Evolutionary conservation across 257 asterid genomes (phyloP).

Genomic region (Jacaranda copaia): DNA sequence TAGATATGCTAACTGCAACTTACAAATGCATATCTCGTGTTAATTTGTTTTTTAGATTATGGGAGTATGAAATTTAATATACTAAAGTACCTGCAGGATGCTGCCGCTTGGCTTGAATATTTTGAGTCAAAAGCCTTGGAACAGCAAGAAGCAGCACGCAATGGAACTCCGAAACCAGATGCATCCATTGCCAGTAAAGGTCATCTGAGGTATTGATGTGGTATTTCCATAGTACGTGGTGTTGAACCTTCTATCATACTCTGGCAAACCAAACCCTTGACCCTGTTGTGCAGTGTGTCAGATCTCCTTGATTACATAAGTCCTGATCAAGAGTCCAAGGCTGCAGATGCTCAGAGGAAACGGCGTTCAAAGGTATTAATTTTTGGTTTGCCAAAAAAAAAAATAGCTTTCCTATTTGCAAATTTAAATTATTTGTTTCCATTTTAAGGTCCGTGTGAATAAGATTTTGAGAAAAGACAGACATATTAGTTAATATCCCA

Average conservation of each 20-base stretch:
- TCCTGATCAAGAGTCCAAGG: slow-evolving; percentile 85
- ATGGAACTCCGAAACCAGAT: slow-evolving; percentile 96
- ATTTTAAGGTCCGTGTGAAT: neutral
- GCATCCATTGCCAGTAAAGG: slow-evolving; percentile 99
- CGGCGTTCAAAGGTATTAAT: slow-evolving; percentile 82
- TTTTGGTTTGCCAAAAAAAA: neutral
- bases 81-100: slow-evolving; percentile 70
- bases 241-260: slow-evolving; percentile 38
- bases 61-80: slow-evolving; percentile 21
- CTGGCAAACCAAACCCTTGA: slow-evolving; percentile 43
- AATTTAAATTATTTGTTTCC: neutral
- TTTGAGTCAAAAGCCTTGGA: slow-evolving; percentile 97
- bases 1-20: slow-evolving; percentile 11
- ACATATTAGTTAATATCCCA: neutral
- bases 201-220: slow-evolving; percentile 86
- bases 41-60: slow-evolving; percentile 3
- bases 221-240: slow-evolving; percentile 52
- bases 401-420: neutral
- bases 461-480: neutral
- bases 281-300: slow-evolving; percentile 79
- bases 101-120: slow-evolving; percentile 99
- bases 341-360: slow-evolving; percentile 71
- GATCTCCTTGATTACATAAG: slow-evolving; percentile 97
- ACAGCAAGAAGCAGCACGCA: slow-evolving; percentile 98
- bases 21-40: slow-evolving; percentile 23